phyloP scores from a whole-genome alignment of 768 basidiomycete species.

The Filobasidium wieringae region DNA sequence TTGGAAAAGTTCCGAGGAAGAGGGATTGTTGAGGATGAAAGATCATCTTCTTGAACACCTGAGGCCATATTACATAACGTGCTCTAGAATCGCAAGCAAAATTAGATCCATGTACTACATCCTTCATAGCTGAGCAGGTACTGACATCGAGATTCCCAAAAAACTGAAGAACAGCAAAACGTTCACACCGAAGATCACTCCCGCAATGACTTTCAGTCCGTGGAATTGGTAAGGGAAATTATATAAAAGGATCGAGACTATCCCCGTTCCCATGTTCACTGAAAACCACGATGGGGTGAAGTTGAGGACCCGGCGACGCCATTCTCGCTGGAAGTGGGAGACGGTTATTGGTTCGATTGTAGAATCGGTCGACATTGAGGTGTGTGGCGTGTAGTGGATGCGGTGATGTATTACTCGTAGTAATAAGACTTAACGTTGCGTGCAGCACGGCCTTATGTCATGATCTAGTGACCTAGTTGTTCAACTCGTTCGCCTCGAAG shows the following conservation, averaged over 20 bases:
- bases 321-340: neutral
- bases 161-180: constrained; percentile 25
- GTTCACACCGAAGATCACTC: constrained; percentile 31
- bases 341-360: neutral
- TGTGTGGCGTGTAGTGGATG: too few species aligned
- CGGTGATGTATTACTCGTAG: too few species aligned
- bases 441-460: too few species aligned
- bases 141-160: constrained; percentile 7
- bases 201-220: constrained; percentile 25
- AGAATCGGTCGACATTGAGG: too few species aligned
- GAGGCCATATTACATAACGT: constrained; percentile 32
- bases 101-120: too few species aligned
- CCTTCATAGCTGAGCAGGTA: too few species aligned
- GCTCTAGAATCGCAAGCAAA: too few species aligned
- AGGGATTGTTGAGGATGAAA: constrained; percentile 25
- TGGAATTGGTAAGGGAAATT: constrained; percentile 34
- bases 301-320: constrained; percentile 8
- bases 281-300: constrained; percentile 15
- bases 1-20: constrained; percentile 33
- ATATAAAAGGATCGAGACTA: constrained; percentile 33
- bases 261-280: constrained; percentile 33
- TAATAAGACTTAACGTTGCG: too few species aligned
- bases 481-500: too few species aligned
- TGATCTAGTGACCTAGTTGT: too few species aligned
- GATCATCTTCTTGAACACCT: constrained; percentile 20